Conservation (phyloP, 2,329 filamentous ascomycete species). For the Fusarium sp. region DNA sequence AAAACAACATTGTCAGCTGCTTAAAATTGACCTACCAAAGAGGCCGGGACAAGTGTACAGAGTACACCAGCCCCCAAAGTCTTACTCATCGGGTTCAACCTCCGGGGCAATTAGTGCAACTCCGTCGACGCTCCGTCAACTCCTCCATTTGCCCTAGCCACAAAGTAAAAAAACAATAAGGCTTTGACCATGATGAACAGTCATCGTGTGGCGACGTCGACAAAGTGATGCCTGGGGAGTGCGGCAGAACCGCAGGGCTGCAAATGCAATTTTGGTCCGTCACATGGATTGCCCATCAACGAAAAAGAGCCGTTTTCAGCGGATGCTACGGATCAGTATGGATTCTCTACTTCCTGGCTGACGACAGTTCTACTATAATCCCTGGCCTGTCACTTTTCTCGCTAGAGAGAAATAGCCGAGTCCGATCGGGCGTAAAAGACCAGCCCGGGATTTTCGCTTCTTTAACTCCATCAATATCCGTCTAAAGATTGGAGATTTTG, state of each 20-base stretch:
- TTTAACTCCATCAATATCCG: slow-evolving; percentile 30
- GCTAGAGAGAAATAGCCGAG: slow-evolving; percentile 37
- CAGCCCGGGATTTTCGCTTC: slow-evolving; percentile 39
- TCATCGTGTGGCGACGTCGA: slow-evolving; percentile 34
- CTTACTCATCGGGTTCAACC: slow-evolving; percentile 8
- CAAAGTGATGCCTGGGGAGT: slow-evolving; percentile 8
- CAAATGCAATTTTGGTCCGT: slow-evolving; percentile 42
- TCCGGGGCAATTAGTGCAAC: slow-evolving; percentile 32
- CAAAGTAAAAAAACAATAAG: slow-evolving; percentile 31
- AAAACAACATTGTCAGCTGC: slow-evolving; percentile 26
- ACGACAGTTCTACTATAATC: slow-evolving; percentile 25
- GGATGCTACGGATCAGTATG: slow-evolving; percentile 45
- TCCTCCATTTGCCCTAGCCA: slow-evolving; percentile 31
- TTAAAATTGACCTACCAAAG: not conserved
- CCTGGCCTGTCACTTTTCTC: slow-evolving; percentile 29
- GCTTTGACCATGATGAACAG: slow-evolving; percentile 14
- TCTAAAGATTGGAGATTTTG: slow-evolving; percentile 19
- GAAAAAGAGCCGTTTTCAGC: slow-evolving; percentile 47
- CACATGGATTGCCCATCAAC: slow-evolving; percentile 43
- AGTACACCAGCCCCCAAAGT: slow-evolving; percentile 13
- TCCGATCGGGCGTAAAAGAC: slow-evolving; percentile 39
- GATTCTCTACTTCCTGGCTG: slow-evolving; percentile 29
- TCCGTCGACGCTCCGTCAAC: slow-evolving; percentile 15
- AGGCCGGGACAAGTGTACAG: not conserved
- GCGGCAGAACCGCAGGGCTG: slow-evolving; percentile 37